phyloP scores from a whole-genome alignment of 768 basidiomycete genomes.

The Suillus occidentalis region DNA sequence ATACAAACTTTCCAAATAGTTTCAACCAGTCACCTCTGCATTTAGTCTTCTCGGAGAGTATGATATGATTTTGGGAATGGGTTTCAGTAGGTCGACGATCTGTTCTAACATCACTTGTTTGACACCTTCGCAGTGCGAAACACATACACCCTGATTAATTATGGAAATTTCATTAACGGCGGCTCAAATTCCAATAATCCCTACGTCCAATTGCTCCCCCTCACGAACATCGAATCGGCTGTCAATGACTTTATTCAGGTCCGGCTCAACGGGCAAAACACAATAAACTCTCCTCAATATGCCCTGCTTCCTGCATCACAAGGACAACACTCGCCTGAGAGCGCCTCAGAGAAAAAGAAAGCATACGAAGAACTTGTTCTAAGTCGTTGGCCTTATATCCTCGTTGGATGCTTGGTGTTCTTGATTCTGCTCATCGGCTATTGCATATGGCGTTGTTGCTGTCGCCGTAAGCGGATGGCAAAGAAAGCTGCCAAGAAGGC shows the following conservation, averaged over 20 bases:
- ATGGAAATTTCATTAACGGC: constrained; percentile 63
- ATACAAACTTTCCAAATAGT: constrained; percentile 38
- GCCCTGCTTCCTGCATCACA: constrained; percentile 60
- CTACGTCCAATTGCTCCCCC: constrained; percentile 67
- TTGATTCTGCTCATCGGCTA: constrained; percentile 45
- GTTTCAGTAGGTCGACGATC: constrained; percentile 54
- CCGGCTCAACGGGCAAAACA: constrained; percentile 61
- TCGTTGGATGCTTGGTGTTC: constrained; percentile 56
- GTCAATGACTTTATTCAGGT: constrained; percentile 64
- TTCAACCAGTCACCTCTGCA: constrained; percentile 81
- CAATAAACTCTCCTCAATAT: constrained; percentile 53
- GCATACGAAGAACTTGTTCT: constrained; percentile 60
- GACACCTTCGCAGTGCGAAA: constrained; percentile 60
- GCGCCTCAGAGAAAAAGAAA: constrained; percentile 65
- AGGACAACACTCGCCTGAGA: constrained; percentile 62
- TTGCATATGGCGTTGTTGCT: constrained; percentile 64
- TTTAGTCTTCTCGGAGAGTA: constrained; percentile 77
- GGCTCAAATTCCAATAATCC: constrained; percentile 52
- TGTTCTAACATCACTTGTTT: not conserved
- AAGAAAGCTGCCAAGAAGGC: constrained; percentile 19
- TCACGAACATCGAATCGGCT: constrained; percentile 52
- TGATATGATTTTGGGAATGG: constrained; percentile 83
- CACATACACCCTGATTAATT: constrained; percentile 69
- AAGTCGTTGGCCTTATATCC: constrained; percentile 75
- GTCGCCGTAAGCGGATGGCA: constrained; percentile 36